Evolutionary conservation across 2,329 filamentous ascomycete genomes (phyloP), one percentile per base, ranked within the genome.

Genomic region (Pyrenophora graminea): DNA sequence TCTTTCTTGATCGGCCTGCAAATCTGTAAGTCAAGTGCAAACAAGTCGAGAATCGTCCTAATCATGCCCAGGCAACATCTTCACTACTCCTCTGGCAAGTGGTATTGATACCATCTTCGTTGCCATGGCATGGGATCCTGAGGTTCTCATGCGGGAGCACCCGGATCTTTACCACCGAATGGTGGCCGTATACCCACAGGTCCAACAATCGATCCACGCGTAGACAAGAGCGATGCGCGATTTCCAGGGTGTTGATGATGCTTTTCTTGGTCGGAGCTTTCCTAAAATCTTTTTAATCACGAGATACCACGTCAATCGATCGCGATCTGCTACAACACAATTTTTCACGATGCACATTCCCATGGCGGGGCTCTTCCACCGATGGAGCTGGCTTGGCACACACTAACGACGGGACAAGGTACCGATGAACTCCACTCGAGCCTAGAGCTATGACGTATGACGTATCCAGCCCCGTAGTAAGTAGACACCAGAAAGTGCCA

Each of bases 91-190:
- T 1, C 79, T 97, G 49, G 87, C 87, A 57, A 92, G 87, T 64
- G 93, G 93, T n/a, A 85, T 96, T 56, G 89, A 96, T 61, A 95
- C 92, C 0, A 89, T 96, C 55, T 97, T 97, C 63, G 90, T 96
- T 0, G 91, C 90, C 2, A 81, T 80, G 72, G 83, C 82, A 2
- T 86, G 83, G 82, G 82, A 85, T 69, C 82, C 82, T 7, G 82
- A 88, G 66, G 88, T 93, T 7, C 77, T 96, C 77, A 87, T 91
- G 69, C 79, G 83, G 36, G 86, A 94, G 49, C 92, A 96, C 72
- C 85, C 86, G 0, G 90, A 95, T 55, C 75, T 97, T 39, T 97
- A 93, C 72, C 77, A 85, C 13, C 81, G 84, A 55, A 88, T 97
- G 85, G 80, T 96, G 1, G 76, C 81, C 44, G 86, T 96, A 12